Conservation (phyloP, 139 green algal genomes). For the Chlamydomonas incerta region DNA sequence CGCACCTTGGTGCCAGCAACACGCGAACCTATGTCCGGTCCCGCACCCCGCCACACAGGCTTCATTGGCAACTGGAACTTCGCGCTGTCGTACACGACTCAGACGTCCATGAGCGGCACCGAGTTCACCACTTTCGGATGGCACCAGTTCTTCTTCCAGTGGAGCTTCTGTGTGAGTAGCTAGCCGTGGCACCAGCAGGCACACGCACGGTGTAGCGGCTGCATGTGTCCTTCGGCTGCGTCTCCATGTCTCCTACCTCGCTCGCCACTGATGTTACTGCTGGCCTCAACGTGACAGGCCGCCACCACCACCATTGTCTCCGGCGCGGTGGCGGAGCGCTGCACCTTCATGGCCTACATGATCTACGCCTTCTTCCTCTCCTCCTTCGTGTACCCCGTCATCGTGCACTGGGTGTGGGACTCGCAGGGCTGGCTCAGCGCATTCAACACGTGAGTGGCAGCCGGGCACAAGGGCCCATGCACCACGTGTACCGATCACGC, state of each 20-base stretch:
- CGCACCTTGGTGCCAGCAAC: no score
- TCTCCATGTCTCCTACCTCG: no score
- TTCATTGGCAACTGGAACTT: slow-evolving; percentile 75
- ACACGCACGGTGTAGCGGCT: no score
- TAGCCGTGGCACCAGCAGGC: no score
- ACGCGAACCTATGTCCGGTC: no score
- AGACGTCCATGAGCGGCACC: not conserved
- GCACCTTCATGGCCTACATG: slow-evolving; percentile 62
- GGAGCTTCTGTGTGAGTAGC: no score
- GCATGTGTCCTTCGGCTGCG: no score
- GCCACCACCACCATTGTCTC: slow-evolving; percentile 73
- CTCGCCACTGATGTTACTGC: no score
- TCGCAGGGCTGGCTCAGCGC: slow-evolving; percentile 67
- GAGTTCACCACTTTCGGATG: slow-evolving; percentile 5
- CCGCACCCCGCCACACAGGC: not conserved
- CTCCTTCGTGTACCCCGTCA: slow-evolving; percentile 78
- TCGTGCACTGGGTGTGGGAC: slow-evolving; percentile 78
- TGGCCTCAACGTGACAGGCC: slow-evolving; percentile 22
- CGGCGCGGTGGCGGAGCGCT: slow-evolving; percentile 68
- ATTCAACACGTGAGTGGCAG: slow-evolving; percentile 57
- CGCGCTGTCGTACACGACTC: slow-evolving; percentile 42
- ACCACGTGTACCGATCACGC: no score
- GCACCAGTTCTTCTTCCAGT: slow-evolving; percentile 52
- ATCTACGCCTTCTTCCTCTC: slow-evolving; percentile 72
- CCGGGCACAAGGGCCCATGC: no score